phyloP scores from a whole-genome alignment of 208 protist species.

The Leishmania guyanensis region DNA sequence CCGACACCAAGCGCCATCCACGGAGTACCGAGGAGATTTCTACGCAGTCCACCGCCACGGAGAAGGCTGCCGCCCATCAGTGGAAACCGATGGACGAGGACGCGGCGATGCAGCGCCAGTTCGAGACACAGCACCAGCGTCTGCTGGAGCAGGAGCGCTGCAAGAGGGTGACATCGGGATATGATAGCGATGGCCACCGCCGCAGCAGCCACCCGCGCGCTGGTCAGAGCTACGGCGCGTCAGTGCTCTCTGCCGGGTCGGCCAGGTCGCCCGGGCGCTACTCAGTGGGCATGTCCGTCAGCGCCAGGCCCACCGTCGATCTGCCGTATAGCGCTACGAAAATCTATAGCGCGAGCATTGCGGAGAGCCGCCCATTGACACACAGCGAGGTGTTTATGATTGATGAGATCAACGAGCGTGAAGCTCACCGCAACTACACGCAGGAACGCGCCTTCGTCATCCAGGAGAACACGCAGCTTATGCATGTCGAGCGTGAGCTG shows the following conservation, averaged over 20 bases:
- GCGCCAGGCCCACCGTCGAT: slow-evolving; percentile 10
- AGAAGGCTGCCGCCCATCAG: slow-evolving; percentile 5
- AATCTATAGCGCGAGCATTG: slow-evolving; percentile 52
- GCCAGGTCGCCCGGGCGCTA: slow-evolving; percentile 16
- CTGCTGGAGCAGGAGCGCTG: slow-evolving; percentile 32
- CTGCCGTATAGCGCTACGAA: slow-evolving; percentile 36
- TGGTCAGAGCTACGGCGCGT: slow-evolving; percentile 24
- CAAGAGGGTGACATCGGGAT: slow-evolving; percentile 19
- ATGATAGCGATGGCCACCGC: slow-evolving; percentile 13
- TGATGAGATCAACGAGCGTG: slow-evolving; percentile 64
- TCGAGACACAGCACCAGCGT: slow-evolving; percentile 37
- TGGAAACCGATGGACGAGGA: slow-evolving; percentile 26
- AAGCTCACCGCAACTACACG: slow-evolving; percentile 42
- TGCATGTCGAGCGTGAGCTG: slow-evolving; percentile 40
- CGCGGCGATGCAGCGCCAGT: slow-evolving; percentile 34
- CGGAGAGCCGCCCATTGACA: slow-evolving; percentile 44
- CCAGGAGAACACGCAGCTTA: slow-evolving; percentile 42
- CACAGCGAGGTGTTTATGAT: slow-evolving; percentile 42
- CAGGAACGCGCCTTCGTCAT: slow-evolving; percentile 37
- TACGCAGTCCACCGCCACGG: not conserved
- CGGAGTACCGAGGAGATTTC: not conserved
- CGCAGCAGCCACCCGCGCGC: slow-evolving; percentile 12
- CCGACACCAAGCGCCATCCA: not conserved
- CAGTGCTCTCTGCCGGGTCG: slow-evolving; percentile 15
- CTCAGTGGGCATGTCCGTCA: slow-evolving; percentile 17